Base-by-base conservation (phyloP, 305 asterid species). In the Fraxinus xanthoxyloides region DNA sequence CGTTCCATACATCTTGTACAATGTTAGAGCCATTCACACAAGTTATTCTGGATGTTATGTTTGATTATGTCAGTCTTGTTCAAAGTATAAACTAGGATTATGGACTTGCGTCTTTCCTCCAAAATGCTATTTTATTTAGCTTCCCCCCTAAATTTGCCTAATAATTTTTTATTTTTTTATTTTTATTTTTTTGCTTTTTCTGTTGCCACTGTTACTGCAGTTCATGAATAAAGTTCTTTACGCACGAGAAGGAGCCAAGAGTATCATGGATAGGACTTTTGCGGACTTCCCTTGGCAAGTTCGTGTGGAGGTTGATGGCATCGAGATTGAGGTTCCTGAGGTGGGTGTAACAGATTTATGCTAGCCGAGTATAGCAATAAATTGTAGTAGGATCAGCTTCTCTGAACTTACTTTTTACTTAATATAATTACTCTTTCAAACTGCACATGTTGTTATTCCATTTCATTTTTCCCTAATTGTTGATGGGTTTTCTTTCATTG, bases 201-300 rank as follows among this genome's bases (percentile, higher is more conserved):
- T 43, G 54, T 35, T 75, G 30, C 36, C 63, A 54, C 43, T 72
- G 32, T 75, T 84, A 82, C 81, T 93, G 93, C 98, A 94, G 99
- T 96, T 96, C 89, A 94, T 96, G 98, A 96, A 96, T 85, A 94
- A 96, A 91, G 98, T 96, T 83, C 94, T 94, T 65, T 96, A 96
- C 84, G 99, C 98, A 76, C 91, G 98, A 90, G 99, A 96, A 90
- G 98, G 98, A 72, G 99, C 99, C 67, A 92, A 85, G 90, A 94
- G 90, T 86, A 92, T 94, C 84, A 94, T 96, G 98, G 98, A 92
- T 85, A 85, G 98, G 87, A 93, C 97, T 84, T 89, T 94, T 89
- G 97, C 90, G 1, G 97, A 96, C 89, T 94, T 96, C 81, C 97
- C 98, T 80, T 96, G 97, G 97, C 97, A 94, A 87, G 92, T 96